Evolutionary conservation across 2,329 filamentous ascomycete genomes (phyloP).

Genomic region (Exophiala viscosa): DNA sequence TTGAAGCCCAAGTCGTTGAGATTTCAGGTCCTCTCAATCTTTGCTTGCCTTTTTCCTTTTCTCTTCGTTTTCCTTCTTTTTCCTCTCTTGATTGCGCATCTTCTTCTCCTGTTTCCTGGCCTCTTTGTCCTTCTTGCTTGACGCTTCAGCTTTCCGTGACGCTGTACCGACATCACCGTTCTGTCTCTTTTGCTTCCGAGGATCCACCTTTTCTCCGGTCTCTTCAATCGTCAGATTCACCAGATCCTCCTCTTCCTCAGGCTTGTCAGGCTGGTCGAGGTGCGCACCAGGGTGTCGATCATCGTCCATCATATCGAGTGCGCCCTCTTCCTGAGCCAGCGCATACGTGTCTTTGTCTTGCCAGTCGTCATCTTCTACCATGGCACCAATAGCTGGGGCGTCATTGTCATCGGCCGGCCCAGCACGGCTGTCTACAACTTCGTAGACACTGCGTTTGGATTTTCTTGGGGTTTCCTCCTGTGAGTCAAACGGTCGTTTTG

Average conservation of each 20-base stretch:
- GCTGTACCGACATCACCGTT: background rate
- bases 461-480: background rate
- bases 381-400: background rate
- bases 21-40: background rate
- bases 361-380: conserved; percentile 17
- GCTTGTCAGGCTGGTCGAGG: conserved; percentile 35
- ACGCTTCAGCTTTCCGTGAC: background rate
- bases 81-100: conserved; percentile 11
- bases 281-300: conserved; percentile 20
- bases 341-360: conserved; percentile 26
- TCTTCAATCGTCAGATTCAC: conserved; percentile 34
- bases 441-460: conserved; percentile 4
- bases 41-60: conserved; percentile 7
- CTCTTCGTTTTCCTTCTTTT: conserved; percentile 5
- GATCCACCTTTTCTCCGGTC: conserved; percentile 25
- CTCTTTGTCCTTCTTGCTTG: conserved; percentile 15
- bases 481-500: conserved; percentile 5
- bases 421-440: background rate
- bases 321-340: conserved; percentile 14
- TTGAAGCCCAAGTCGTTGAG: background rate
- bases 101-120: conserved; percentile 20
- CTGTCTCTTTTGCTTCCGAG: background rate
- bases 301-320: conserved; percentile 7
- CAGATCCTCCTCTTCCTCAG: conserved; percentile 36
- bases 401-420: conserved; percentile 1